Evolutionary conservation across 768 basidiomycete species (phyloP).

Genomic region (Amanita pseudoporphyria): DNA sequence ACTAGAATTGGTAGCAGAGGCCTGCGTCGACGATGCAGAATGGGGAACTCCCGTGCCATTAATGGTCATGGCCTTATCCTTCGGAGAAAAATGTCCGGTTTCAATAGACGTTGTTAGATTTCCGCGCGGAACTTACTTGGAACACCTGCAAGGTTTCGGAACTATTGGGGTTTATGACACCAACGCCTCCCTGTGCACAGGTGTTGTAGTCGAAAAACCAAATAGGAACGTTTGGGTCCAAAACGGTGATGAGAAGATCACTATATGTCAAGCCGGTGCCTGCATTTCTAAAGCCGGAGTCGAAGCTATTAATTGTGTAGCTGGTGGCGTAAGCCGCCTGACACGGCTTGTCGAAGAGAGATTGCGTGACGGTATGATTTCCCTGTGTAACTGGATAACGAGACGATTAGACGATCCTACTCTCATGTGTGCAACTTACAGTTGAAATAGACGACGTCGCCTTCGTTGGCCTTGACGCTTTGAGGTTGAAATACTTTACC

Average conservation of each 20-base stretch:
- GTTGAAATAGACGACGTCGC: conserved; percentile 48
- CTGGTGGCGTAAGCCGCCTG: conserved; percentile 38
- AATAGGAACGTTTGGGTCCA: conserved; percentile 33
- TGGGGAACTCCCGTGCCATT: conserved; percentile 32
- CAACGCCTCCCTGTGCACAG: conserved; percentile 50
- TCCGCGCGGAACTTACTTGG: conserved; percentile 22
- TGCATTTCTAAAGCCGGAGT: conserved; percentile 41
- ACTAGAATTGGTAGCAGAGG: neutral
- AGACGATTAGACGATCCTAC: neutral
- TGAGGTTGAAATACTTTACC: conserved; percentile 38
- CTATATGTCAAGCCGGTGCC: conserved; percentile 38
- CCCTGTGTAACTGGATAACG: conserved; percentile 34
- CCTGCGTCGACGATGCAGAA: neutral
- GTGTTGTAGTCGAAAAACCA: conserved; percentile 55
- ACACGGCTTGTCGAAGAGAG: conserved; percentile 47
- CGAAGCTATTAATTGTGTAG: conserved; percentile 45
- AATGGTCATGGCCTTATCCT: conserved; percentile 50
- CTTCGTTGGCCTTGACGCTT: conserved; percentile 30
- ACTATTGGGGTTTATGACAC: conserved; percentile 47
- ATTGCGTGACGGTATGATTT: conserved; percentile 47
- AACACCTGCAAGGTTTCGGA: conserved; percentile 36
- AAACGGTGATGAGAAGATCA: conserved; percentile 33
- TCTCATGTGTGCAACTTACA: conserved; percentile 24
- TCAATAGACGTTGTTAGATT: neutral
- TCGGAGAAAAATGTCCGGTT: conserved; percentile 1